Conservation (phyloP, 352 stramenopile genomes). For the Salisapilia sapeloensis region DNA sequence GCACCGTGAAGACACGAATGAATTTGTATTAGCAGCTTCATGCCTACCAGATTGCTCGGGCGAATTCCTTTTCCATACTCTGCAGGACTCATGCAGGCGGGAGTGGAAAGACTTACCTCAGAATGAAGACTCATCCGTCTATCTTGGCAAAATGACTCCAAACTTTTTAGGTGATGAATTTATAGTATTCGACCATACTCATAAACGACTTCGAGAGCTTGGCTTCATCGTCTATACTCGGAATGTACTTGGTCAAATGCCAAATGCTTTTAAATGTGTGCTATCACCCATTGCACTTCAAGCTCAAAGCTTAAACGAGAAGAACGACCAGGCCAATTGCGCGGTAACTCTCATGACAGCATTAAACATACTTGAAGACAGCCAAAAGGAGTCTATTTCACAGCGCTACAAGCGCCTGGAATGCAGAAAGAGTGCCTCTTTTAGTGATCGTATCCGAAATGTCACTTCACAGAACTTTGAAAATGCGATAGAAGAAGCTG, state of each 20-base stretch:
- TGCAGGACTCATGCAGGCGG: constrained; percentile 55
- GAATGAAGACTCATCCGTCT: constrained; percentile 60
- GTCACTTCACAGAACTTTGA: constrained; percentile 46
- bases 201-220: constrained; percentile 45
- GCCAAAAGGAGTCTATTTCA: constrained; percentile 8
- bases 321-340: constrained; percentile 1
- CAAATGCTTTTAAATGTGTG: constrained; percentile 53
- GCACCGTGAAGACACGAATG: constrained; percentile 61
- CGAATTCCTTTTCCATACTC: constrained; percentile 68
- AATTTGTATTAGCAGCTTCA: constrained; percentile 56
- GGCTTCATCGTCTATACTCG: constrained; percentile 58
- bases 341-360: constrained; percentile 1
- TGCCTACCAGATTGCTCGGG: constrained; percentile 50
- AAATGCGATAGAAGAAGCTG: constrained; percentile 6
- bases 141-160: constrained; percentile 51
- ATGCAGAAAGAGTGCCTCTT: constrained; percentile 20
- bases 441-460: constrained; percentile 28
- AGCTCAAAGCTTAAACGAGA: not conserved
- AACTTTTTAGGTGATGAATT: constrained; percentile 80
- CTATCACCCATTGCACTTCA: constrained; percentile 13
- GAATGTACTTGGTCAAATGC: constrained; percentile 63
- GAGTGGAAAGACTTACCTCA: constrained; percentile 56
- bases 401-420: constrained; percentile 42
- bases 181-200: constrained; percentile 63
- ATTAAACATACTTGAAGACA: too few species aligned